Base-by-base conservation (phyloP, 2,329 filamentous ascomycete genomes). In the Ustulina deusta region DNA sequence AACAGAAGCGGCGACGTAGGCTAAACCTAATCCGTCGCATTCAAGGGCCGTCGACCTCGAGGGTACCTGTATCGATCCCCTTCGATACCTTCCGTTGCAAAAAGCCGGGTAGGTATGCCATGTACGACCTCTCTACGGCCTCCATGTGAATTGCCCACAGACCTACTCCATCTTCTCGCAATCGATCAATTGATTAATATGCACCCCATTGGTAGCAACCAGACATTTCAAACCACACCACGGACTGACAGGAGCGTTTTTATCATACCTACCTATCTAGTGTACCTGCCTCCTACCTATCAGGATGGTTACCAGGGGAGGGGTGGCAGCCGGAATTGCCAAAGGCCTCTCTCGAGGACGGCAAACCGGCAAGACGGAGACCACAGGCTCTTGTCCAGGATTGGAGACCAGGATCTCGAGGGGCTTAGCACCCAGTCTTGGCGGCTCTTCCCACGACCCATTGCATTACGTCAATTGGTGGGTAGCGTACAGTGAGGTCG, bases 381-480 rank as follows among this genome's bases (percentile, higher is more conserved):
- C 32, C 11, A 52, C 20, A 22, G 34, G 36, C 54, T 22, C 5
- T 22, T 13, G 22, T 25, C 46, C 46, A 49, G 46, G 13, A 15
- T 15, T 6, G 11, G 27, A 6, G 20, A 25, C 61, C 44, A 57
- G 52, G 49, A 51, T 54, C 27, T 61, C 65, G 42, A 38, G 15
- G 20, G 44, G 48, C 54, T 64, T 65, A 62, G 69, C 51, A 10
- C 9, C 3, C 5, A 57, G 68, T 52, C 73, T 75, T 75, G 73
- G 73, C 73, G 70, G 70, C 69, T 73, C 70, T 73, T 57, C 52
- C 20, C 20, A 52, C 25, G 60, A 55, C 56, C 71, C 66, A 71
- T 71, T 68, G 64, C 64, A 71, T 74, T 71, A 74, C 73, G 71
- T 72, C 68, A 70, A 69, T 38, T 38, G 48, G 61, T 69, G 63